Percentiles rank a stretch among this genome's conserved stretches.
These are phyloP conservation scores for Mycena maculata DNA, from an alignment of 768 basidiomycete species.

Conservation along the genomic window DNA sequence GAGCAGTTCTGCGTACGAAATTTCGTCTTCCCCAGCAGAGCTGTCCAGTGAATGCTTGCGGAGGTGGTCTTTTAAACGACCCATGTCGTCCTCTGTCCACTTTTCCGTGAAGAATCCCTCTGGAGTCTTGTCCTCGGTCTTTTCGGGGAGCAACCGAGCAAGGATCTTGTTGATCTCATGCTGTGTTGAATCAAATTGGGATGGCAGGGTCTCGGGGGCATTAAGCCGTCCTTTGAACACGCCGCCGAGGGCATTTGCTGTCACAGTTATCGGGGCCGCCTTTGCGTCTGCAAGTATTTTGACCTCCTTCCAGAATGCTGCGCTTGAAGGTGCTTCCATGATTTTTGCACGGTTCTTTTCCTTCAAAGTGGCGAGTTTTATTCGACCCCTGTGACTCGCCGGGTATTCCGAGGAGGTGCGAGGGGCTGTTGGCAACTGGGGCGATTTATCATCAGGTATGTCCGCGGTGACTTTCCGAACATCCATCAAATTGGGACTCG, in stretches of 20 bases:
- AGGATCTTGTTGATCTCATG: background rate
- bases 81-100: slow-evolving; percentile 4
- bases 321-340: background rate
- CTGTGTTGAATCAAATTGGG: background rate
- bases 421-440: background rate
- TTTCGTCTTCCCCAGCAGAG: background rate
- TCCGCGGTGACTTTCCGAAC: background rate
- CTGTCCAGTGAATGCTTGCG: background rate
- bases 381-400: background rate
- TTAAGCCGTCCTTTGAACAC: slow-evolving; percentile 9
- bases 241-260: background rate
- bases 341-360: background rate
- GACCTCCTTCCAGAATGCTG: slow-evolving; percentile 4
- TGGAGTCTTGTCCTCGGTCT: background rate
- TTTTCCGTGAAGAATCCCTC: background rate
- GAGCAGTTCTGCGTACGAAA: background rate
- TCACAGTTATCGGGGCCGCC: background rate
- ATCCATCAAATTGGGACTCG: background rate
- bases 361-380: background rate
- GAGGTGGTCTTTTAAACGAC: background rate
- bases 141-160: background rate
- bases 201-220: background rate
- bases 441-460: background rate
- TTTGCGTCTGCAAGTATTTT: slow-evolving; percentile 7
- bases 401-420: background rate